A percentile compares a stretch with the other conserved stretches of the same genome.
phyloP scores from a whole-genome alignment of 768 basidiomycete genomes.

The Strobilomyces confusus region DNA sequence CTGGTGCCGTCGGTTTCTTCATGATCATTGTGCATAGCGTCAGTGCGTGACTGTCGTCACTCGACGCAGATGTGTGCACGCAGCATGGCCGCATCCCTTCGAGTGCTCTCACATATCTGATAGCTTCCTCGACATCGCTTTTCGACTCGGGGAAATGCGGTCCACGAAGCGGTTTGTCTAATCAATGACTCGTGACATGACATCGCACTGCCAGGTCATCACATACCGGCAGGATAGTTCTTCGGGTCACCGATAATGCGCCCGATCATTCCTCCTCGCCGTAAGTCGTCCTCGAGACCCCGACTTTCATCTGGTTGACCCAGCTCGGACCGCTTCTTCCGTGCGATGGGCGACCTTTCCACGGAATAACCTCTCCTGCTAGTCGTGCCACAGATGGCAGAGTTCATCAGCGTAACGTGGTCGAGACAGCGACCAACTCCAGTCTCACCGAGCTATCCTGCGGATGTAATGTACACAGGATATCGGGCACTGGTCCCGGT shows the following conservation, averaged over 20 bases:
- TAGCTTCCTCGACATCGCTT: constrained; percentile 74
- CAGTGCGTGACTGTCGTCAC: constrained; percentile 3
- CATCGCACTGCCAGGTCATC: constrained; percentile 3
- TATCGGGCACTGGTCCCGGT: constrained; percentile 53
- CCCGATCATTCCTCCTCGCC: constrained; percentile 81
- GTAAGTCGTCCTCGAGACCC: constrained; percentile 79
- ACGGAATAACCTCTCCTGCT: constrained; percentile 72
- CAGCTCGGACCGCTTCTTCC: constrained; percentile 74
- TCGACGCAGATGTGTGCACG: not conserved
- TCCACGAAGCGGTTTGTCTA: constrained; percentile 41
- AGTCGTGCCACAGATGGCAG: not conserved
- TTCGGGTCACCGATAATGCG: constrained; percentile 89
- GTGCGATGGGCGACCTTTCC: constrained; percentile 84
- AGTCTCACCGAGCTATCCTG: constrained; percentile 74
- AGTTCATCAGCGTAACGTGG: not conserved
- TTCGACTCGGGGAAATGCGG: constrained; percentile 54
- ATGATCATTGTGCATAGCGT: constrained; percentile 56
- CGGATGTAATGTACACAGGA: constrained; percentile 88
- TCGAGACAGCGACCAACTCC: not conserved
- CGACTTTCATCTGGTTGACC: constrained; percentile 98
- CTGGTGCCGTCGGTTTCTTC: constrained; percentile 90
- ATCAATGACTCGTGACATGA: not conserved
- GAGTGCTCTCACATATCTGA: constrained; percentile 79
- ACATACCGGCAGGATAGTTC: constrained; percentile 53
- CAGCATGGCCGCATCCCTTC: constrained; percentile 57